Evolutionary conservation across 306 rosid species (phyloP).

Genomic region (Chamaecrista fasciculata): DNA sequence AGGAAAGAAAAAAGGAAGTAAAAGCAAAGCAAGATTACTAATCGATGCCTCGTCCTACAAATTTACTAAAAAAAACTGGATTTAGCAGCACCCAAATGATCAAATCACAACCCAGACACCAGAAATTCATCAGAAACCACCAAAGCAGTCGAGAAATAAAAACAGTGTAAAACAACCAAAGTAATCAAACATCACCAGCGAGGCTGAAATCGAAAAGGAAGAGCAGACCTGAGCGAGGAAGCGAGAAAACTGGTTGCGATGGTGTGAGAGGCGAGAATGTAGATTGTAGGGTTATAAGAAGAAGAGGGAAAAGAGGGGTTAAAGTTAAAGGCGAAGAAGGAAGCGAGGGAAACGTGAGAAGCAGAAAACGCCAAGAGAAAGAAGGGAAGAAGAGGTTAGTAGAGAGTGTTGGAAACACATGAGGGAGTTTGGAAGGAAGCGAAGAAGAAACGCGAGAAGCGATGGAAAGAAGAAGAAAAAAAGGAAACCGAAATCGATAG

Average conservation of each 20-base stretch:
- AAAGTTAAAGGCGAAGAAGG: background rate
- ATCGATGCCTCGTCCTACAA: background rate
- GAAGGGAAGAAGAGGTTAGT: background rate
- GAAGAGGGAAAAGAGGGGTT: too few relatives aligned
- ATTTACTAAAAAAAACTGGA: too few relatives aligned
- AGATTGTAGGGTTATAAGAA: background rate
- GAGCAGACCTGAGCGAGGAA: constrained; percentile 1
- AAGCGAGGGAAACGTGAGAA: background rate
- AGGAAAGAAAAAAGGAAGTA: background rate
- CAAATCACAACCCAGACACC: background rate
- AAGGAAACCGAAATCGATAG: too few relatives aligned
- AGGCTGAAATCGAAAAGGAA: background rate
- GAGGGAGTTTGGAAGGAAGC: background rate
- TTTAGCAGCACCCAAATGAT: too few relatives aligned
- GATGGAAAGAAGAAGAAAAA: background rate
- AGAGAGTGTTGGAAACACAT: background rate
- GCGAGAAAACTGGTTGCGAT: background rate
- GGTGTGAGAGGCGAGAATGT: too few relatives aligned
- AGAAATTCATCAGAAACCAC: background rate
- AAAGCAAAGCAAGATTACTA: background rate
- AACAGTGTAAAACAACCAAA: background rate
- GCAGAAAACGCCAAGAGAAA: background rate
- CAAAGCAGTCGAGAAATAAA: too few relatives aligned
- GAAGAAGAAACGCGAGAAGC: too few relatives aligned
- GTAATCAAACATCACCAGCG: background rate